A percentile compares a stretch with the other conserved stretches of the same genome.
phyloP scores from a whole-genome alignment of 202 grass and related monocot genomes.

The Hordeum pubiflorum region DNA sequence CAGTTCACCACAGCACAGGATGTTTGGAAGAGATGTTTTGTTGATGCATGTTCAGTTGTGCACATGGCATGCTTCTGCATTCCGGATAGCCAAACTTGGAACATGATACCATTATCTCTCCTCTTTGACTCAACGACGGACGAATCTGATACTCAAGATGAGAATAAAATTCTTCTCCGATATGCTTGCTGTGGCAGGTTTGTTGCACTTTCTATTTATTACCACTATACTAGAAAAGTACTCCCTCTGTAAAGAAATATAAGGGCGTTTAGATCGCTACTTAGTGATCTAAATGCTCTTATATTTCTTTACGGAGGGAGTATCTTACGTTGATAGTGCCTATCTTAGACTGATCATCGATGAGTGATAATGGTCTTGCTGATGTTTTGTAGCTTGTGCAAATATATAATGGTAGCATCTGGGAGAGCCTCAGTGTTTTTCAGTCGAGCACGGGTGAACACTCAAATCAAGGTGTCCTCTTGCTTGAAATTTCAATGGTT shows the following conservation, averaged over 20 bases:
- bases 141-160: constrained; percentile 43
- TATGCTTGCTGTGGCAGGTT: constrained; percentile 81
- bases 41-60: constrained; percentile 48
- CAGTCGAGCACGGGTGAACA: constrained; percentile 48
- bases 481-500: constrained; percentile 16
- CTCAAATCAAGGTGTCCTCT: constrained; percentile 66
- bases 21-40: constrained; percentile 79
- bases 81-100: constrained; percentile 89
- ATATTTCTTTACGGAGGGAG: too few species aligned
- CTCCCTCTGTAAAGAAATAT: too few species aligned
- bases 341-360: not conserved
- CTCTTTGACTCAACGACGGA: constrained; percentile 44
- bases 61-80: constrained; percentile 74
- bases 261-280: too few species aligned
- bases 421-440: constrained; percentile 77
- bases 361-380: constrained; percentile 24
- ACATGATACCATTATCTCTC: constrained; percentile 72
- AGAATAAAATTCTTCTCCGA: constrained; percentile 51
- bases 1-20: constrained; percentile 15
- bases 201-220: constrained; percentile 28
- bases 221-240: not conserved
- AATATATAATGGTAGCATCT: constrained; percentile 80
- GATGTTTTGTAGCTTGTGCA: constrained; percentile 68
- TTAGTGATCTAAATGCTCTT: too few species aligned
- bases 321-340: not conserved